Evolutionary conservation across 352 stramenopile genomes (phyloP).

Genomic region (Pythium biforme): DNA sequence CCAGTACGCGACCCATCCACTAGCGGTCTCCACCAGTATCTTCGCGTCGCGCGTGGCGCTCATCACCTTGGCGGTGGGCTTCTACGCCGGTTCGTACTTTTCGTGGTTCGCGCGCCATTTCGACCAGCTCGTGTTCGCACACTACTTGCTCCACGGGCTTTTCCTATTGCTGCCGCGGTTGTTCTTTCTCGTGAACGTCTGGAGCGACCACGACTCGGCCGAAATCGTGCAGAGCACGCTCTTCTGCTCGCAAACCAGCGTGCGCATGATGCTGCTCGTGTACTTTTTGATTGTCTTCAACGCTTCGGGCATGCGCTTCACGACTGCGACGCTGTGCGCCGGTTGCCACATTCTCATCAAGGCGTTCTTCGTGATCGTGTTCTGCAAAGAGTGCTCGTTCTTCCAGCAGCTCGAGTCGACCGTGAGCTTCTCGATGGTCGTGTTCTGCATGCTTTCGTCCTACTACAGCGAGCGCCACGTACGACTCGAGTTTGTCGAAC

Average conservation of each 20-base stretch:
- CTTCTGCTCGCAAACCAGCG: constrained; percentile 59
- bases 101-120: constrained; percentile 49
- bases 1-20: constrained; percentile 43
- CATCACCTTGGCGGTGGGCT: constrained; percentile 38
- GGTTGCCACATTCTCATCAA: constrained; percentile 48
- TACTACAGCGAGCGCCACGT: constrained; percentile 69
- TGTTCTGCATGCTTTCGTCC: constrained; percentile 68
- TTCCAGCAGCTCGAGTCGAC: constrained; percentile 51
- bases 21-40: constrained; percentile 28
- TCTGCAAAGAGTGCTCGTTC: constrained; percentile 50
- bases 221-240: constrained; percentile 28
- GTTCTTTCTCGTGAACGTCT: constrained; percentile 36
- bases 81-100: constrained; percentile 44
- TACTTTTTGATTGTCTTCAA: constrained; percentile 63
- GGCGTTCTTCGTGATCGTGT: constrained; percentile 43
- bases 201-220: constrained; percentile 27
- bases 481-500: constrained; percentile 60
- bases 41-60: constrained; percentile 43
- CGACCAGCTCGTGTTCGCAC: constrained; percentile 42
- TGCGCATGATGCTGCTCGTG: constrained; percentile 50
- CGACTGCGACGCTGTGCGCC: constrained; percentile 45
- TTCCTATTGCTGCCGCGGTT: constrained; percentile 49
- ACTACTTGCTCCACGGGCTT: constrained; percentile 56
- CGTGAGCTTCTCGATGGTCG: constrained; percentile 46
- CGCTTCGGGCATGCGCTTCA: constrained; percentile 72